phyloP scores from a whole-genome alignment of 495 filamentous ascomycete species.

The Terfezia boudieri region DNA sequence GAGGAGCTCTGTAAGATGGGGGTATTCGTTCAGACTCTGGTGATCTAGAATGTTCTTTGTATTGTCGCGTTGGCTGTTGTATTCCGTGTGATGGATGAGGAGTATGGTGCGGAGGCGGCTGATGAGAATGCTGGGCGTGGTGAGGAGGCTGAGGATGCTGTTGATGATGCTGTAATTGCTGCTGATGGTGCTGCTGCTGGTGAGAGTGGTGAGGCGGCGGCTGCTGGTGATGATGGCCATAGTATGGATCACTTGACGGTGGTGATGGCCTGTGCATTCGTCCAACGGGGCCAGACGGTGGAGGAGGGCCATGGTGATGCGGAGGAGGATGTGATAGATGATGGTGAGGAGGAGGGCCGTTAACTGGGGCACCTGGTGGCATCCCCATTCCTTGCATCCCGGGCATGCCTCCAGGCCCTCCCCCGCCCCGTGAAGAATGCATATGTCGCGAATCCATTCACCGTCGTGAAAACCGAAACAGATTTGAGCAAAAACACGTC shows the following conservation, averaged over 20 bases:
- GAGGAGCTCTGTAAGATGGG: not conserved
- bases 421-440: not conserved
- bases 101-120: constrained; percentile 2
- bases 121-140: constrained; percentile 10
- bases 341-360: not conserved
- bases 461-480: too few species aligned
- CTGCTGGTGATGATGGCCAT: not conserved
- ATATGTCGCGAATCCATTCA: not conserved
- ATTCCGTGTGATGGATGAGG: constrained; percentile 4
- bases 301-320: not conserved
- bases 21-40: not conserved
- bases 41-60: not conserved
- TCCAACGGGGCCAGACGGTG: not conserved
- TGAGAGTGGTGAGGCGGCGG: not conserved
- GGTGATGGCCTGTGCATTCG: not conserved
- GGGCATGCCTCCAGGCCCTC: not conserved
- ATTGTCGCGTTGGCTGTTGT: not conserved
- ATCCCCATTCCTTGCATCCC: not conserved
- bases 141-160: not conserved
- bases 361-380: not conserved
- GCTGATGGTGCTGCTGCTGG: not conserved
- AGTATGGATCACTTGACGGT: not conserved
- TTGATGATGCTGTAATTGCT: constrained; percentile 1
- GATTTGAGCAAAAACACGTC: too few species aligned
- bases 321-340: not conserved